Evolutionary conservation across 2,329 filamentous ascomycete genomes (phyloP).

Genomic region (Fusarium citri): DNA sequence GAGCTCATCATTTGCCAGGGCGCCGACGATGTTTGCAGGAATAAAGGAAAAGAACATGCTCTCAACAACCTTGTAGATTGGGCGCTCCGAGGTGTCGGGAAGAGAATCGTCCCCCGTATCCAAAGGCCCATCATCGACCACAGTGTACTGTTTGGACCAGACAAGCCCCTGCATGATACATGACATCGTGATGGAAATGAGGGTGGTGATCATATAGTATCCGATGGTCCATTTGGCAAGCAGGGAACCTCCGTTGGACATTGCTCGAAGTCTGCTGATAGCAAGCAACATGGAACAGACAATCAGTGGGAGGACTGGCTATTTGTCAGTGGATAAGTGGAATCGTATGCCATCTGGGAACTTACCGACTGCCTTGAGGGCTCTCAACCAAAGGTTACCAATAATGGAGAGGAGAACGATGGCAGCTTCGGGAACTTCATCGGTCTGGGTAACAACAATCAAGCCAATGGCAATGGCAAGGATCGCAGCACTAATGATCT

Average conservation of each 20-base stretch:
- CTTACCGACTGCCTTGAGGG: slow-evolving; percentile 61
- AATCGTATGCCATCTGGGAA: neutral
- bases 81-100: slow-evolving; percentile 48
- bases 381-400: slow-evolving; percentile 62
- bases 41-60: slow-evolving; percentile 63
- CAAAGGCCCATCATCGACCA: slow-evolving; percentile 50
- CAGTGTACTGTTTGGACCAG: slow-evolving; percentile 60
- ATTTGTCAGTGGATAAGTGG: neutral
- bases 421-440: slow-evolving; percentile 55
- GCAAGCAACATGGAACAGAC: slow-evolving; percentile 64
- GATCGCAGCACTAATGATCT: slow-evolving; percentile 62
- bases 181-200: slow-evolving; percentile 61
- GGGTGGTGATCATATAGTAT: slow-evolving; percentile 63
- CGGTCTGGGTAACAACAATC: slow-evolving; percentile 56
- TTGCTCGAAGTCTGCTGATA: slow-evolving; percentile 59
- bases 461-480: slow-evolving; percentile 64
- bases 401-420: slow-evolving; percentile 59
- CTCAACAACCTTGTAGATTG: slow-evolving; percentile 58
- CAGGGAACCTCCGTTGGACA: slow-evolving; percentile 56
- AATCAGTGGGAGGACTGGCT: slow-evolving; percentile 62
- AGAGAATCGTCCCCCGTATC: slow-evolving; percentile 26
- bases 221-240: slow-evolving; percentile 62
- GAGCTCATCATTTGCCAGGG: slow-evolving; percentile 59
- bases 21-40: slow-evolving; percentile 60
- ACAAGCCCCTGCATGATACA: slow-evolving; percentile 60